phyloP scores from a whole-genome alignment of 2,329 filamentous ascomycete species.

The Fusarium goolgardi region DNA sequence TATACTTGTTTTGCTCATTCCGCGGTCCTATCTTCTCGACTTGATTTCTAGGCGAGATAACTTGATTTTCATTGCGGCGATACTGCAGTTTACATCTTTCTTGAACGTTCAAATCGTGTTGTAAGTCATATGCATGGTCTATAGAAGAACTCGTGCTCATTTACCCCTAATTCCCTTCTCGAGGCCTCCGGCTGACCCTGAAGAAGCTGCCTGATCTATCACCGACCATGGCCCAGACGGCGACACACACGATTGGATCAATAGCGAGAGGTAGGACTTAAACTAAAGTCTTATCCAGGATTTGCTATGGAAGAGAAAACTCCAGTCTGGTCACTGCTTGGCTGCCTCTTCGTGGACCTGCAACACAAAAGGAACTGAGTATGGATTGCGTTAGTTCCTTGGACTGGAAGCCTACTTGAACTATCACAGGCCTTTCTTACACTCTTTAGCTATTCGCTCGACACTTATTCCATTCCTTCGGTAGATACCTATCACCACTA shows the following conservation, averaged over 20 bases:
- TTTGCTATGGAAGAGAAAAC: not conserved
- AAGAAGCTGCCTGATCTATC: not conserved
- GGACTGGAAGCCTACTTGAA: not conserved
- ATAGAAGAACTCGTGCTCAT: rapidly evolving
- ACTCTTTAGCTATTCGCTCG: not conserved
- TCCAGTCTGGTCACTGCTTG: not conserved
- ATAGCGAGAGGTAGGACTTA: not conserved
- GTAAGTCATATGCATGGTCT: rapidly evolving
- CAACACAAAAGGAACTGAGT: not conserved
- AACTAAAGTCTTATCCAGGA: not conserved
- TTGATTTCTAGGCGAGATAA: no score
- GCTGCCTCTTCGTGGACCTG: not conserved
- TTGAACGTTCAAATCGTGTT: rapidly evolving
- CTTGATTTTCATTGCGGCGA: not conserved
- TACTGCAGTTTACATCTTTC: no score
- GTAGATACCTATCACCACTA: not conserved
- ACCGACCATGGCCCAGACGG: not conserved
- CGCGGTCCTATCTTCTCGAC: no score
- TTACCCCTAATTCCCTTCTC: not conserved
- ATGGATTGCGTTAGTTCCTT: not conserved
- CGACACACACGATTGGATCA: not conserved
- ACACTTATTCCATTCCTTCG: no score
- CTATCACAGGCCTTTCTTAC: not conserved
- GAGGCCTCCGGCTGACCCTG: not conserved
- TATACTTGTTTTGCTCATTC: not conserved